phyloP scores from a whole-genome alignment of 2,329 filamentous ascomycete genomes.

The Sclerotinia nivalis region DNA sequence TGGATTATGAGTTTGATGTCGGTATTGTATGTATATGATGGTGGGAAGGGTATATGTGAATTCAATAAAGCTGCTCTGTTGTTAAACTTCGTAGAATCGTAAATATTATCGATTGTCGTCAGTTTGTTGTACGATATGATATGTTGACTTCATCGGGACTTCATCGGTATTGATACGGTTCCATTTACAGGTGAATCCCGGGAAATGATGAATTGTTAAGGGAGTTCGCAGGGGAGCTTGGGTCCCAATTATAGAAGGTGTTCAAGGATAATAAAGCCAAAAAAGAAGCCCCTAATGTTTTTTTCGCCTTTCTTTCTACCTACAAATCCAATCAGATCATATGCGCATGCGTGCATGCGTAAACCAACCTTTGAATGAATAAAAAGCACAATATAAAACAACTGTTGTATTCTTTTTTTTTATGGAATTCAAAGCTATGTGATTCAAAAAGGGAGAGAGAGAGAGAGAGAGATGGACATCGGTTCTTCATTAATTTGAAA shows the following conservation, averaged over 20 bases:
- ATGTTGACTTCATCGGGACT: neutral
- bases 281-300: neutral
- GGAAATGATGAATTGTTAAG: neutral
- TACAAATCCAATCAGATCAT: neutral
- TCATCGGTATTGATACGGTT: slow-evolving; percentile 7
- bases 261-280: neutral
- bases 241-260: neutral
- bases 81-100: neutral
- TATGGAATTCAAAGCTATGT: neutral
- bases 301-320: neutral
- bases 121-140: neutral
- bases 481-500: slow-evolving; percentile 10
- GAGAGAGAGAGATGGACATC: neutral
- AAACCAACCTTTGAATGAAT: neutral
- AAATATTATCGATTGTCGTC: neutral
- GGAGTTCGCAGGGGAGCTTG: neutral
- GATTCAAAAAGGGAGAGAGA: neutral
- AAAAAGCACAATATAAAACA: neutral
- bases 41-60: neutral
- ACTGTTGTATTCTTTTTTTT: neutral
- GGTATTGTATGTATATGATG: neutral
- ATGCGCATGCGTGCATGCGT: neutral
- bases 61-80: neutral
- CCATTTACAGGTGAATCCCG: neutral
- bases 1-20: no score